Evolutionary conservation across 2,329 filamentous ascomycete genomes (phyloP).

Genomic region (Penicillium corylophilum): DNA sequence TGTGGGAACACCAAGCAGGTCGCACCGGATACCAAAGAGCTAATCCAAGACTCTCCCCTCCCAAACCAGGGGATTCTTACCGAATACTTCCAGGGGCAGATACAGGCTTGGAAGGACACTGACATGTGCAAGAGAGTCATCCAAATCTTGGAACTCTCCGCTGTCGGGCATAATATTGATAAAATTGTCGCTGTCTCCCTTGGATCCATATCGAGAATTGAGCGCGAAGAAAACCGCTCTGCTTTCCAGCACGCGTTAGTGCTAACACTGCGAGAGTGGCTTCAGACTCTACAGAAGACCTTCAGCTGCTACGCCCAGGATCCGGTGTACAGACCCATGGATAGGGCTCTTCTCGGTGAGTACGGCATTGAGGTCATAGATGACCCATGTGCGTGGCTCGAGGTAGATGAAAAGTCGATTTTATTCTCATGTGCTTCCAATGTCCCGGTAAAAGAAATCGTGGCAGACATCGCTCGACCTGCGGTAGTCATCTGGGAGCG

Average conservation of each 20-base stretch:
- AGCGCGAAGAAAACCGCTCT: conserved; percentile 8
- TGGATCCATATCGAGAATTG: conserved; percentile 14
- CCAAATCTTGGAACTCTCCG: no score
- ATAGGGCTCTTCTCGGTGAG: conserved; percentile 13
- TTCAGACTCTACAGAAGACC: conserved; percentile 1
- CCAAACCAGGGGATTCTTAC: conserved; percentile 7
- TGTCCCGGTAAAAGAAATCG: conserved; percentile 38
- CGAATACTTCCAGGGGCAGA: conserved; percentile 8
- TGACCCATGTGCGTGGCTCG: conserved; percentile 34
- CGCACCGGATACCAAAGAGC: conserved; percentile 14
- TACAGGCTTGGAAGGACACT: conserved; percentile 21
- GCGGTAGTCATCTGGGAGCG: conserved; percentile 24
- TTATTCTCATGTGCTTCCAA: conserved; percentile 33
- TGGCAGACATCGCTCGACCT: conserved; percentile 38
- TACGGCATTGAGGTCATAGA: conserved; percentile 22
- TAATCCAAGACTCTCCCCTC: not conserved
- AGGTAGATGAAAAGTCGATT: conserved; percentile 35
- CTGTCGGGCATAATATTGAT: conserved; percentile 9
- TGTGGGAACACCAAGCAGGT: conserved; percentile 8
- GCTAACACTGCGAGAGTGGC: conserved; percentile 10
- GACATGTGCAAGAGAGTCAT: conserved; percentile 9
- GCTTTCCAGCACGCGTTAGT: conserved; percentile 14
- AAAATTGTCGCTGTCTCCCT: conserved; percentile 29
- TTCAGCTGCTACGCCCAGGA: conserved; percentile 26
- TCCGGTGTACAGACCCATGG: conserved; percentile 15